Conservation (phyloP, 116 monocot genomes). For the Papilionanthe hybrid region DNA sequence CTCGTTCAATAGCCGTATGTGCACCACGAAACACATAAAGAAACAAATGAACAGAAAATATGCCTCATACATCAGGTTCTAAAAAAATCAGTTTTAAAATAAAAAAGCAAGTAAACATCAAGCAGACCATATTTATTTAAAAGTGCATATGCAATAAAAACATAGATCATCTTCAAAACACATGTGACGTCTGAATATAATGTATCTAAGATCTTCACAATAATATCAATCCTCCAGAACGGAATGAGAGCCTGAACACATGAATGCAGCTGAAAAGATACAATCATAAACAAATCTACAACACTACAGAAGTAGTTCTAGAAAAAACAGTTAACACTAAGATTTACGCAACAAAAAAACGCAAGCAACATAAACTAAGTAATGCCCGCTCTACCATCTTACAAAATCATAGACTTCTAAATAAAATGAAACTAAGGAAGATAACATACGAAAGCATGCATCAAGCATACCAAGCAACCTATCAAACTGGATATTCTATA, state of each 20-base stretch:
- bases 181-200: not conserved
- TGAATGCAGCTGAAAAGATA: not conserved
- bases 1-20: not conserved
- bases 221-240: not conserved
- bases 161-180: not conserved
- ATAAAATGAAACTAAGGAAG: not conserved
- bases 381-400: not conserved
- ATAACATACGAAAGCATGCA: not conserved
- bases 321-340: not conserved
- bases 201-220: not conserved
- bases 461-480: conserved; percentile 3
- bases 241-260: not conserved
- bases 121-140: too few relatives aligned
- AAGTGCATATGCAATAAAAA: not conserved
- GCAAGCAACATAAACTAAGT: not conserved
- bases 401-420: not conserved
- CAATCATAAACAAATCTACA: not conserved
- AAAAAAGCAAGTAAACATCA: too few relatives aligned
- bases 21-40: not conserved
- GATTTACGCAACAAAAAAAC: not conserved
- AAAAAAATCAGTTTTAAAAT: not conserved
- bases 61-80: too few relatives aligned
- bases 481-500: not conserved
- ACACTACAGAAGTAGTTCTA: not conserved
- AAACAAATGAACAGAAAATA: not conserved